Conservation (phyloP, 495 filamentous ascomycete species). For the Astrothelium subdiscretum region DNA sequence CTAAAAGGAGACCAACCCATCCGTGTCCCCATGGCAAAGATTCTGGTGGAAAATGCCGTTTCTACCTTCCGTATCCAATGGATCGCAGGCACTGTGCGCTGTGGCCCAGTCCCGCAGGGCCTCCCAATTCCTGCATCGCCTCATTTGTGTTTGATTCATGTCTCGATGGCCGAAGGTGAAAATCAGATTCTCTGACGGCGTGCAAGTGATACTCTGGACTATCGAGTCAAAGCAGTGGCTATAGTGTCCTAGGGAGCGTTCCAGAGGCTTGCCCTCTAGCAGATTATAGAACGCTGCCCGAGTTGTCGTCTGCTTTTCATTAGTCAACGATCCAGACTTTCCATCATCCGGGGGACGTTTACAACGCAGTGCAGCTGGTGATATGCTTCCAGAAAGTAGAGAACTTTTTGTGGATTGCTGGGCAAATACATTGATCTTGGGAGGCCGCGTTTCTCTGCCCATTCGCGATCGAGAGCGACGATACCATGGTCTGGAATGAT, state of each 20-base stretch:
- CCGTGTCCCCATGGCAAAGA: background rate
- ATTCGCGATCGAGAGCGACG: slow-evolving; percentile 15
- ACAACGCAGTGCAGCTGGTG: slow-evolving; percentile 21
- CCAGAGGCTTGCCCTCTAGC: background rate
- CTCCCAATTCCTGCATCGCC: slow-evolving; percentile 10
- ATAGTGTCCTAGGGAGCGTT: slow-evolving; percentile 1
- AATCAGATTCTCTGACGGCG: slow-evolving; percentile 10
- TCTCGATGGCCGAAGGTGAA: slow-evolving; percentile 15
- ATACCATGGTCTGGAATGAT: slow-evolving; percentile 18
- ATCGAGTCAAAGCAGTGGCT: slow-evolving; percentile 19
- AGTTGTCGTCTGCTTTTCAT: background rate
- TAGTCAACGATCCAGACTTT: background rate
- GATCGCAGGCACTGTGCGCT: background rate
- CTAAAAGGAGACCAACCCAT: background rate
- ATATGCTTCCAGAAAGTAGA: slow-evolving; percentile 20
- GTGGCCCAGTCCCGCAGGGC: slow-evolving; percentile 12
- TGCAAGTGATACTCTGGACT: slow-evolving; percentile 12
- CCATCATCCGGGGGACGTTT: background rate
- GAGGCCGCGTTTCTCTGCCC: slow-evolving; percentile 5
- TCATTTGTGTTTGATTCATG: slow-evolving; percentile 11
- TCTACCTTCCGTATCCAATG: background rate
- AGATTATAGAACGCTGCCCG: slow-evolving; percentile 12
- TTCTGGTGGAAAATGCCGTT: background rate
- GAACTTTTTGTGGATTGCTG: slow-evolving; percentile 9
- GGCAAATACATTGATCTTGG: slow-evolving; percentile 13